Evolutionary conservation across 306 rosid species (phyloP), one percentile per base, ranked within the genome.

Genomic region (Potentilla sterilis): DNA sequence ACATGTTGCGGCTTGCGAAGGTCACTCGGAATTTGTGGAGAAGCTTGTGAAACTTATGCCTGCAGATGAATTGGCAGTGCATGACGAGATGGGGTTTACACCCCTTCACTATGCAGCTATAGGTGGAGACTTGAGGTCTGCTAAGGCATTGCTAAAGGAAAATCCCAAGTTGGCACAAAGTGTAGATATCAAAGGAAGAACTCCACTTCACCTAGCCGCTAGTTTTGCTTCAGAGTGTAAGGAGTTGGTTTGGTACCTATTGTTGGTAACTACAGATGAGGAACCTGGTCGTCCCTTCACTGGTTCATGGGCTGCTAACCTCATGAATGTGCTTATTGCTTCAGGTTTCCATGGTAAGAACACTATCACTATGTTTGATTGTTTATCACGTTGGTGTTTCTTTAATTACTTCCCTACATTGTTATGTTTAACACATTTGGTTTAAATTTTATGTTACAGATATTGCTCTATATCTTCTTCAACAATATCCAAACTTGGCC

Each of bases 181-280:
- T 41, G 28, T 76, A 1, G 71, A 13, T 79, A 18, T 8, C 81
- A 6, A 80, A 21, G 87, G 86, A 19, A 67, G 74, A 76, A 81
- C 90, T 13, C 93, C 90, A 4, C 83, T 88, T 8, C 14, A 78
- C 34, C 48, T 79, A 34, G 87, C 87, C 9, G 73, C 86, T 8
- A 72, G 69, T 14, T 77, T 75, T 51, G 38, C 80, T 2, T 63
- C 57, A 3, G 67, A 75, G 79, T 79, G 78, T 72, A 85, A 41
- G 67, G 76, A 88, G 10, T 81, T 86, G 83, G 83, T 83, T n/a
- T 85, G 87, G 93, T 88, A 77, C 81, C 83, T 88, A 49, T 77
- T 83, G 74, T 83, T 69, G 78, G 75, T 54, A 46, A 86, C 89
- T 59, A 79, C 89, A 2, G 82, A 81, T 77, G 89, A 85, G 44